These are phyloP conservation scores for Xylariaceae sp. DNA, from an alignment of 2,329 filamentous ascomycete species.

Conservation along the genomic window DNA sequence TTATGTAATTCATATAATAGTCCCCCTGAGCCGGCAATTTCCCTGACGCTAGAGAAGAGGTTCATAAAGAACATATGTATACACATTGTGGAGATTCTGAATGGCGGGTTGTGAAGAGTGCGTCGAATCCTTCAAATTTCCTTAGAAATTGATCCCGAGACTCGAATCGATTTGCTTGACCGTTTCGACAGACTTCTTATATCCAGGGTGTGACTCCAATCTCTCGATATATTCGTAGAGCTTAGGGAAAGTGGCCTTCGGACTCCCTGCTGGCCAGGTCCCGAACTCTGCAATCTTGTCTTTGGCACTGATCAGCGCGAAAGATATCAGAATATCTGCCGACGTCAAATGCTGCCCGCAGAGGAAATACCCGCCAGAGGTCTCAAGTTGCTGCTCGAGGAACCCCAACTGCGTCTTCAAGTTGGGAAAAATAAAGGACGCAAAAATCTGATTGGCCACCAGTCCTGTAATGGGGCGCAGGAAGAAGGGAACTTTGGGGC, in stretches of 20 bases:
- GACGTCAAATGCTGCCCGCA: slow-evolving; percentile 49
- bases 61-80: background rate
- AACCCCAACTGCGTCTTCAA: slow-evolving; percentile 46
- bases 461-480: slow-evolving; percentile 50
- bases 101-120: no score
- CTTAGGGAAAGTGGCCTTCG: slow-evolving; percentile 41
- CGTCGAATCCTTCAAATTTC: no score
- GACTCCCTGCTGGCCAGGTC: slow-evolving; percentile 40
- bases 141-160: slow-evolving; percentile 30
- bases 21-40: no score
- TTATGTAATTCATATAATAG: no score
- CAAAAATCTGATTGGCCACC: slow-evolving; percentile 44
- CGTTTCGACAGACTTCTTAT: slow-evolving; percentile 46
- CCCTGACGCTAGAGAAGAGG: no score
- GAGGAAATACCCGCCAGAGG: slow-evolving; percentile 45
- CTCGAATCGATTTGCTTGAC: slow-evolving; percentile 48
- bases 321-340: slow-evolving; percentile 54
- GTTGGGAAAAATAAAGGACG: slow-evolving; percentile 46
- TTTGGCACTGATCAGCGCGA: slow-evolving; percentile 46
- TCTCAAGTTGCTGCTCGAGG: slow-evolving; percentile 48
- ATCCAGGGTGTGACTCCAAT: slow-evolving; percentile 47
- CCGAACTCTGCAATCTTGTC: slow-evolving; percentile 40
- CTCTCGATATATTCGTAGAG: slow-evolving; percentile 46
- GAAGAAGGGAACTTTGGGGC: slow-evolving; percentile 48
- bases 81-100: background rate